Percentiles rank a stretch among this genome's conserved stretches.
Evolutionary conservation across 805 yeast species (phyloP).

Genomic region (Clavispora fructus): DNA sequence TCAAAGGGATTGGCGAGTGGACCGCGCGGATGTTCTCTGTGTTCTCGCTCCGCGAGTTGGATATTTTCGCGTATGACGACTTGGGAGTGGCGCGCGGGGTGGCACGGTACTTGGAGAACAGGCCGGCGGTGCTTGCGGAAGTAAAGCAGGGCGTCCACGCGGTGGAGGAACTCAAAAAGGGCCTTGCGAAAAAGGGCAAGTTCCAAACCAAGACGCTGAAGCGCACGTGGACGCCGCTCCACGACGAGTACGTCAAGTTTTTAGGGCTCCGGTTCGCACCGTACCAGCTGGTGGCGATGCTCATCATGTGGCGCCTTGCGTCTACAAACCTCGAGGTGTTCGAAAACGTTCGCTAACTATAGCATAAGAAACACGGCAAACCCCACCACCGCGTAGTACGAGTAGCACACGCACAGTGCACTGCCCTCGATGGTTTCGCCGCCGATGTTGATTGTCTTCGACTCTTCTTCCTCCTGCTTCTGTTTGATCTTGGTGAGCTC

Average conservation of each 20-base stretch:
- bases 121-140: slow-evolving; percentile 45
- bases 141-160: slow-evolving; percentile 32
- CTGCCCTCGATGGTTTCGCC: slow-evolving; percentile 2
- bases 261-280: slow-evolving; percentile 62
- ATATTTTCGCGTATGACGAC: slow-evolving; percentile 75
- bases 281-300: slow-evolving; percentile 61
- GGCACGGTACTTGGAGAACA: slow-evolving; percentile 51
- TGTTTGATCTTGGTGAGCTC: slow-evolving; percentile 30
- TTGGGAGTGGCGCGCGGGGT: slow-evolving; percentile 83
- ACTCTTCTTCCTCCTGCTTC: neutral
- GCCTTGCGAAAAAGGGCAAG: slow-evolving; percentile 33
- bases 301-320: slow-evolving; percentile 68
- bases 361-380: neutral
- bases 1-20: slow-evolving; percentile 83
- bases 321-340: slow-evolving; percentile 50
- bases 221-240: slow-evolving; percentile 62
- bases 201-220: slow-evolving; percentile 33
- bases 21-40: slow-evolving; percentile 81
- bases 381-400: neutral
- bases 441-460: slow-evolving; percentile 3
- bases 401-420: neutral
- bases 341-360: slow-evolving; percentile 10
- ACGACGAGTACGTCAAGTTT: slow-evolving; percentile 51
- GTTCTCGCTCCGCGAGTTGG: slow-evolving; percentile 60
- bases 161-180: slow-evolving; percentile 27